These are phyloP conservation scores for Aspergillus fischeri DNA, from an alignment of 2,329 filamentous ascomycete species.

Conservation along the genomic window DNA sequence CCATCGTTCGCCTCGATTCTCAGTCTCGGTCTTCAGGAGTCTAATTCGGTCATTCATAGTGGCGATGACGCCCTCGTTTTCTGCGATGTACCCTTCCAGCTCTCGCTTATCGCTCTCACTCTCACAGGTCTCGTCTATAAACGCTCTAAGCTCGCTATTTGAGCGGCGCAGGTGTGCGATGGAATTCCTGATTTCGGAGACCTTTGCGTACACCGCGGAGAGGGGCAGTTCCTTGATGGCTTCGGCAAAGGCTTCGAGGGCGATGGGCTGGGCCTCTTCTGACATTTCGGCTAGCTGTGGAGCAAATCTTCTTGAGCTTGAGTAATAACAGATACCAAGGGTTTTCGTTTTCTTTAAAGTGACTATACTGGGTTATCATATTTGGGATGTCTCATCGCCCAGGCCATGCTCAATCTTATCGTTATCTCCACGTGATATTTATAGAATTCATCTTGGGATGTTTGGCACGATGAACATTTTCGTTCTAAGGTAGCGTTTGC, in stretches of 20 bases:
- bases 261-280: conserved; percentile 45
- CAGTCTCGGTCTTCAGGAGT: conserved; percentile 50
- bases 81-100: conserved; percentile 42
- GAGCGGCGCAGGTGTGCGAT: conserved; percentile 55
- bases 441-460: not conserved
- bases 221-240: conserved; percentile 57
- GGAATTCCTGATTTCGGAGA: conserved; percentile 57
- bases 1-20: conserved; percentile 54
- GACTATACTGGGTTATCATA: not conserved
- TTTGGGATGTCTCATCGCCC: not conserved
- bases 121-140: conserved; percentile 45
- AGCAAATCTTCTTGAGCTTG: not conserved
- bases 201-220: conserved; percentile 57
- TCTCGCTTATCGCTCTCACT: conserved; percentile 46
- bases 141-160: conserved; percentile 54
- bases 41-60: conserved; percentile 54
- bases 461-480: not conserved
- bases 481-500: not conserved
- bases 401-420: not conserved
- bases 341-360: not conserved
- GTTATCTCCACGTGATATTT: conserved; percentile 17
- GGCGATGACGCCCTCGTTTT: conserved; percentile 55
- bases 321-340: not conserved
- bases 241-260: conserved; percentile 47
- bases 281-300: conserved; percentile 42